These are phyloP conservation scores for Sequoiadendron giganteum DNA, from an alignment of 75 land plant species.

Conservation along the genomic window DNA sequence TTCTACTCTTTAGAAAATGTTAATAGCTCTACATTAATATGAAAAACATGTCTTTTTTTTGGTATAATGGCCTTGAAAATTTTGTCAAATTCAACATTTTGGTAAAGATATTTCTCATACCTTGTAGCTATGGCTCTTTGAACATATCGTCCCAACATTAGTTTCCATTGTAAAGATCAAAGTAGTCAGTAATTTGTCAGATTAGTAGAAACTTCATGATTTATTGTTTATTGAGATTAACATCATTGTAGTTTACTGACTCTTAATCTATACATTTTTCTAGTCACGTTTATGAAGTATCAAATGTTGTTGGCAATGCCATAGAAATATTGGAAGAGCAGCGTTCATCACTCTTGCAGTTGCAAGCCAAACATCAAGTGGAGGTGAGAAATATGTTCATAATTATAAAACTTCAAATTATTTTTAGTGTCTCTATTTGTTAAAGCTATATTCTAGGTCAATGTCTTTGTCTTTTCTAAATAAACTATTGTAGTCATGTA, in stretches of 20 bases:
- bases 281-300: slow-evolving; percentile 78
- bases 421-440: background rate
- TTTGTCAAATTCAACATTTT: background rate
- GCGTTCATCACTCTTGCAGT: slow-evolving; percentile 44
- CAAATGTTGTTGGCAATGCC: slow-evolving; percentile 52
- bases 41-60: background rate
- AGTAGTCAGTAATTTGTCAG: background rate
- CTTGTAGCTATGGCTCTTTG: background rate
- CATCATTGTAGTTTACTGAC: slow-evolving; percentile 3
- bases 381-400: slow-evolving; percentile 29
- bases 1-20: background rate
- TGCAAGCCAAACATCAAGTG: slow-evolving; percentile 79
- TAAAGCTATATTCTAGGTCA: background rate
- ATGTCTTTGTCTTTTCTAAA: background rate
- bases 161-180: background rate
- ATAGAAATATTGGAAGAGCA: slow-evolving; percentile 57
- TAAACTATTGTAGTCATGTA: background rate
- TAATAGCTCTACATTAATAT: background rate
- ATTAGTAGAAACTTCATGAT: background rate
- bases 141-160: background rate
- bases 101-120: background rate
- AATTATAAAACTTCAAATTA: background rate
- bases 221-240: background rate
- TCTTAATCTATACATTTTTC: slow-evolving; percentile 12
- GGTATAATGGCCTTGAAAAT: background rate